Evolutionary conservation across 805 yeast genomes (phyloP).

Genomic region (Candida boleticola): DNA sequence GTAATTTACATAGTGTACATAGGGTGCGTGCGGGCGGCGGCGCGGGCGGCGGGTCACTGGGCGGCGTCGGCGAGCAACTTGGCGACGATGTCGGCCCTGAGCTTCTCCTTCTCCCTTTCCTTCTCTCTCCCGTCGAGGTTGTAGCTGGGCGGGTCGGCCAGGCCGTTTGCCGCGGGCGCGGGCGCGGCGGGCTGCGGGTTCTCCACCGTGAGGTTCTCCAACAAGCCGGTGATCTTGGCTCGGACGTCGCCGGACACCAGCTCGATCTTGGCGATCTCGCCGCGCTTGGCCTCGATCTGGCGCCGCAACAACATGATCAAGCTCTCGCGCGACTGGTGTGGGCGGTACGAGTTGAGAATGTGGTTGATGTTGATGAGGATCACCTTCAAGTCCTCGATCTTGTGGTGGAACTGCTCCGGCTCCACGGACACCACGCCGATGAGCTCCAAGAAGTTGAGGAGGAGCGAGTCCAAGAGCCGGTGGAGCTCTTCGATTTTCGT

Average conservation of each 20-base stretch:
- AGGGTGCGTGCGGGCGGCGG: too few relatives aligned
- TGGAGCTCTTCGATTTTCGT: conserved; percentile 72
- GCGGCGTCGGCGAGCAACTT: background rate
- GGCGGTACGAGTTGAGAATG: conserved; percentile 84
- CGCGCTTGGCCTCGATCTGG: conserved; percentile 62
- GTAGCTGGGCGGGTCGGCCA: too few relatives aligned
- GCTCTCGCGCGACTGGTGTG: conserved; percentile 93
- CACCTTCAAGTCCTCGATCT: conserved; percentile 76
- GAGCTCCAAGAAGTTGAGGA: conserved; percentile 78
- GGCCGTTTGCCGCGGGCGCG: too few relatives aligned
- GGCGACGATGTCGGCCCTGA: background rate
- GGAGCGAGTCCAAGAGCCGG: conserved; percentile 71
- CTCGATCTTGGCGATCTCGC: conserved; percentile 49
- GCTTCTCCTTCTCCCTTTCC: background rate
- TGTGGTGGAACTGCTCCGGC: conserved; percentile 58
- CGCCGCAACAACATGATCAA: conserved; percentile 70
- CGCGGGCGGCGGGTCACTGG: too few relatives aligned
- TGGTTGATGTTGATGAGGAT: conserved; percentile 90
- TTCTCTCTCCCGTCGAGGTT: background rate
- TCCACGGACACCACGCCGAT: conserved; percentile 73
- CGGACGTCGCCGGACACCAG: conserved; percentile 25
- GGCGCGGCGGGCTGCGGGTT: background rate
- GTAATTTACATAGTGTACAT: background rate
- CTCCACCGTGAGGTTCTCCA: background rate
- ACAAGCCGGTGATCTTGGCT: background rate